Evolutionary conservation across 2,329 filamentous ascomycete genomes (phyloP).

Genomic region (Orbilia ellipsospora): DNA sequence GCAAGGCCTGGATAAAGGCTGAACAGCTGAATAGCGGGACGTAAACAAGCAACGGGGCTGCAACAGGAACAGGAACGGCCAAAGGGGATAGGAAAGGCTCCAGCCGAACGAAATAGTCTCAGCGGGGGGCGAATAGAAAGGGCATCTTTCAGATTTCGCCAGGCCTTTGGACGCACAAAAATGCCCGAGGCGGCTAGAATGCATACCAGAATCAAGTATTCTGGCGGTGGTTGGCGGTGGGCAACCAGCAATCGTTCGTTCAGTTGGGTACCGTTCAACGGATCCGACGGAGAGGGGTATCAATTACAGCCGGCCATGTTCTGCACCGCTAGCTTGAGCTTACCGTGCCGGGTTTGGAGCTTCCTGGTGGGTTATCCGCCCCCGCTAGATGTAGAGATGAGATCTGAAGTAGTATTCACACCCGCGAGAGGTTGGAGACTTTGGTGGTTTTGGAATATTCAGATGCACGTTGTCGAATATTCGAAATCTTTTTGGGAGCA

Average conservation of each 20-base stretch:
- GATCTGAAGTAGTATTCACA: constrained; percentile 38
- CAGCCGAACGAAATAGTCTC: no score
- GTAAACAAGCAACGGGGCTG: not conserved
- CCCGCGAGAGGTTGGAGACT: constrained; percentile 14
- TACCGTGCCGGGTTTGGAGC: constrained; percentile 39
- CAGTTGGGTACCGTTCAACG: constrained; percentile 18
- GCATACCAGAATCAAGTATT: constrained; percentile 35
- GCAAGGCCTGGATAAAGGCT: constrained; percentile 1
- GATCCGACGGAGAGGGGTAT: constrained; percentile 26
- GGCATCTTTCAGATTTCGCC: not conserved
- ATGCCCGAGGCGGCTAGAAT: not conserved
- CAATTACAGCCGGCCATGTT: not conserved
- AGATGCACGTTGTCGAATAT: no score
- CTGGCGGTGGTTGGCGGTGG: constrained; percentile 22
- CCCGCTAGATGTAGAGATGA: constrained; percentile 25
- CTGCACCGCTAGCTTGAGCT: constrained; percentile 3
- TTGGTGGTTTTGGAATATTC: not conserved
- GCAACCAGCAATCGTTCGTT: constrained; percentile 9
- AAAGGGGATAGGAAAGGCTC: no score
- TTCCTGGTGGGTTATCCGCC: constrained; percentile 45
- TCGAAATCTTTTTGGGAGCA: no score
- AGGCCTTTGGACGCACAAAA: not conserved
- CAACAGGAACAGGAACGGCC: no score
- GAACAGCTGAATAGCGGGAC: not conserved
- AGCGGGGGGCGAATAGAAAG: no score